A percentile compares a stretch with the other conserved stretches of the same genome.
Conservation (phyloP, 2,329 filamentous ascomycete genomes). For the Neonectria ditissima region DNA sequence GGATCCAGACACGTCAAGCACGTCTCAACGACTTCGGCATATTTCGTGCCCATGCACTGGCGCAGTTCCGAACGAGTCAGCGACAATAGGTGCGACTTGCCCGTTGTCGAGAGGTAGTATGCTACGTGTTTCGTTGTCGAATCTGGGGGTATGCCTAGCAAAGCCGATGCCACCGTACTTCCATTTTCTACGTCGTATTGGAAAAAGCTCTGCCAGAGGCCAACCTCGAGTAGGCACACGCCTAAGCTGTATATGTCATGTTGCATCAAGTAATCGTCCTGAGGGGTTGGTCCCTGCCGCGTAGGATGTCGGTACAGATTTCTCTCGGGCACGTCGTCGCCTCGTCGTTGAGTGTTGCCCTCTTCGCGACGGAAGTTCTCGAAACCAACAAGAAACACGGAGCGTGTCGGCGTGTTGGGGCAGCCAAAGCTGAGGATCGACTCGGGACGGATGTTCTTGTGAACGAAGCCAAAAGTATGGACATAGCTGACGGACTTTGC, state of each 20-base stretch:
- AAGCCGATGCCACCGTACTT: neutral
- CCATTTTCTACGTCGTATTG: constrained; percentile 25
- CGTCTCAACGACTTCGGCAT: constrained; percentile 46
- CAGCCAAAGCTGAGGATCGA: constrained; percentile 6
- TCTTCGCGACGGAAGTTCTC: constrained; percentile 33
- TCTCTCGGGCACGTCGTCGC: constrained; percentile 50
- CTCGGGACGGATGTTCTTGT: constrained; percentile 23
- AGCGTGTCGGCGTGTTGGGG: neutral
- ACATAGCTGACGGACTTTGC: constrained; percentile 23
- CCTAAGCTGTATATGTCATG: constrained; percentile 69
- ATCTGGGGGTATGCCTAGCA: neutral
- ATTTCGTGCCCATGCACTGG: constrained; percentile 45
- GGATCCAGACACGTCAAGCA: constrained; percentile 51
- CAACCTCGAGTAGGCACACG: constrained; percentile 65
- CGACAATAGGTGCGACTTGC: constrained; percentile 24
- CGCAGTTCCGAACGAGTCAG: constrained; percentile 35
- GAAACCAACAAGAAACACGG: constrained; percentile 23
- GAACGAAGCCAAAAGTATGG: constrained; percentile 21
- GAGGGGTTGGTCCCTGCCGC: constrained; percentile 55
- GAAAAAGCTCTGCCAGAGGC: constrained; percentile 56
- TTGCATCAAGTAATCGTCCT: constrained; percentile 60
- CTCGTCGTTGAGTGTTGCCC: constrained; percentile 33
- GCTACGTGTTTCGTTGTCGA: neutral
- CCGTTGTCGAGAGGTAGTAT: neutral
- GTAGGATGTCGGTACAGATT: constrained; percentile 64